Conservation (phyloP, 257 asterid species). For the Nicotiana benthamiana region DNA sequence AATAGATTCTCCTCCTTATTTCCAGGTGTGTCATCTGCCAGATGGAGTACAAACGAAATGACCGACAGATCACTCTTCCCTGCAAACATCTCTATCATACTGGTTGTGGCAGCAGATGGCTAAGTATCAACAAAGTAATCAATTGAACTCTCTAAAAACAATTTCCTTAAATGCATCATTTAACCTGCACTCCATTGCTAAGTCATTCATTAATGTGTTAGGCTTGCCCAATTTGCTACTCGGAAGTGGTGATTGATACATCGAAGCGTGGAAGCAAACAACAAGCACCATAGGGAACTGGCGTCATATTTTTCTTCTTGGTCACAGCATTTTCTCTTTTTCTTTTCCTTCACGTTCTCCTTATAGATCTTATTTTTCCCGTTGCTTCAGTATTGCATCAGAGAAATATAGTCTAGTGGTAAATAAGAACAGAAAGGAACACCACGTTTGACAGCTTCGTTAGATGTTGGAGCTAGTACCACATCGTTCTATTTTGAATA, state of each 20-base stretch:
- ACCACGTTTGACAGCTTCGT: neutral
- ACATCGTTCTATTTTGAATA: neutral
- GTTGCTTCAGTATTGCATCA: neutral
- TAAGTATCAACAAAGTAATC: constrained; percentile 75
- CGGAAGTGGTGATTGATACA: constrained; percentile 9
- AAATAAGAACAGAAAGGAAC: neutral
- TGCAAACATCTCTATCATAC: constrained; percentile 83
- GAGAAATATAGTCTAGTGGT: constrained; percentile 4
- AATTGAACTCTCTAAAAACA: neutral
- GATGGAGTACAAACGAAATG: constrained; percentile 91
- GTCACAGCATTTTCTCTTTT: neutral
- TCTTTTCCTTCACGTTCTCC: neutral
- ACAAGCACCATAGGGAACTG: neutral
- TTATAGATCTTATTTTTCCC: neutral
- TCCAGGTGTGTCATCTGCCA: constrained; percentile 95
- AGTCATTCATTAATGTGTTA: neutral
- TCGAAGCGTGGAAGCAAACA: constrained; percentile 8
- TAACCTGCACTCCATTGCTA: neutral
- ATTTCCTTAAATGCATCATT: neutral
- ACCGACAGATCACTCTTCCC: constrained; percentile 74
- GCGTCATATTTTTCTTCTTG: neutral
- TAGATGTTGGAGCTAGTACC: neutral
- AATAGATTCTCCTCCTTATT: neutral
- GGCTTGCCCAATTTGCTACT: constrained; percentile 15
- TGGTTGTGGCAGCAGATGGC: constrained; percentile 86